phyloP scores from a whole-genome alignment of 805 yeast species.

The Pichia nanzhaoensis region DNA sequence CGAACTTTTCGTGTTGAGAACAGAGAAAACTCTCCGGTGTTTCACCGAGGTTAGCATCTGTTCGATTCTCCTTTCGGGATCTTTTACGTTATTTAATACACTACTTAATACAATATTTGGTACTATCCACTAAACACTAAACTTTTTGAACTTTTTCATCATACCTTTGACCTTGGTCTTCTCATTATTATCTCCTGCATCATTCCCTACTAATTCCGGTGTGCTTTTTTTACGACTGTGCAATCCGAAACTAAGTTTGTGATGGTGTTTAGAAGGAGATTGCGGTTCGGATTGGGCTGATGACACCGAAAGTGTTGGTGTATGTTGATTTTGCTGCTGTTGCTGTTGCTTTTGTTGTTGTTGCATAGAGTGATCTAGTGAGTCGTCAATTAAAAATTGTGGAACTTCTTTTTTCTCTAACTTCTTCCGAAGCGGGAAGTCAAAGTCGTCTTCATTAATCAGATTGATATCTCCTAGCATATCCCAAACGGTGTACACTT shows the following conservation, averaged over 20 bases:
- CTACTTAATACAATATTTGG: no score
- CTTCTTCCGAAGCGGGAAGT: conserved; percentile 23
- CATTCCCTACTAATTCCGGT: not conserved
- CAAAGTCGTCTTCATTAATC: conserved; percentile 24
- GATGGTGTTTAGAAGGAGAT: conserved; percentile 7
- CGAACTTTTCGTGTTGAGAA: no score
- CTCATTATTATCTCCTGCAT: not conserved
- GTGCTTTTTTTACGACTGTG: conserved; percentile 6
- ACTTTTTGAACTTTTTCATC: conserved; percentile 20
- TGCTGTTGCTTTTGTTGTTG: not conserved
- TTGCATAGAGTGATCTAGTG: conserved; percentile 11
- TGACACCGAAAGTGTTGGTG: not conserved
- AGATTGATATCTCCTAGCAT: conserved; percentile 28
- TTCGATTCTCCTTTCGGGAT: no score
- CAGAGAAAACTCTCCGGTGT: no score
- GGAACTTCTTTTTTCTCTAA: conserved; percentile 18
- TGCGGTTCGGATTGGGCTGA: not conserved
- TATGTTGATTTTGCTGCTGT: conserved; percentile 5
- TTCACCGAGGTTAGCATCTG: no score
- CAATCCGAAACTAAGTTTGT: conserved; percentile 7
- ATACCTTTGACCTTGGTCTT: conserved; percentile 19
- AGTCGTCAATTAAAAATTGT: conserved; percentile 16
- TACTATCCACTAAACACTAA: conserved; percentile 12
- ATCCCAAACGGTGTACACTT: conserved; percentile 43
- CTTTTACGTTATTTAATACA: no score